Evolutionary conservation across 2,329 filamentous ascomycete species (phyloP), one percentile per base, ranked within the genome.

Genomic region (Aspergillus sergii): DNA sequence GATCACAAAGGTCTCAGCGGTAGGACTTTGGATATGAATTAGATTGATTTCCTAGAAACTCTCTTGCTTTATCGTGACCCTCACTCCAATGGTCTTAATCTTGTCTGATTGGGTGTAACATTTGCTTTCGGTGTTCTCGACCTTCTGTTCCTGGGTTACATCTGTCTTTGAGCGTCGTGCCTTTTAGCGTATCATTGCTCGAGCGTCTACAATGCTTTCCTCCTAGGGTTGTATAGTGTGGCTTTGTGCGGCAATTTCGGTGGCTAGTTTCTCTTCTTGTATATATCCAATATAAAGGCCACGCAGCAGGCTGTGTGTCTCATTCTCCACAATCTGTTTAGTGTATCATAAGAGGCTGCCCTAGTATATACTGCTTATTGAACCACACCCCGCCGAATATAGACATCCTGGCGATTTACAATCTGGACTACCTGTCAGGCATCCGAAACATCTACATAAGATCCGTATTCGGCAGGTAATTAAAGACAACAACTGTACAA

Each of bases 1-100:
- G 68, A 12, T 76, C 74, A 4, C 68, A 69, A 41, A 63, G 65
- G 43, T 69, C 66, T 5, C 67, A 66, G 43, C 63, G 60, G 12
- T 73, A 68, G 41, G 19, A 39, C 5, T 21, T 23, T 23, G 12
- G 14, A n/a, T 36, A 10, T 11, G 26, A 21, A 30, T n/a, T 26
- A 51, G 48, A 51, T 12, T 3, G 2, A 11, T 34, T 34, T 28
- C 8, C 1, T n/a, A 7, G 4, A 6, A 32, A 19, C 32, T 21
- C n/a, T 55, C 39, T 10, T 32, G 21, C 0, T 26, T 53, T 21
- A 19, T 19, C 1, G 36, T n/a, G 28, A 34, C 10, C 28, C 28
- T 50, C 14, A 16, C 28, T 19, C 4, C 46, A 10, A 30, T 16
- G n/a, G 26, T 30, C 14, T 19, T 28, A 16, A 16, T 14, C 16